phyloP scores from a whole-genome alignment of 441 rosid genomes.

The Pelargonium myrrhifolium region DNA sequence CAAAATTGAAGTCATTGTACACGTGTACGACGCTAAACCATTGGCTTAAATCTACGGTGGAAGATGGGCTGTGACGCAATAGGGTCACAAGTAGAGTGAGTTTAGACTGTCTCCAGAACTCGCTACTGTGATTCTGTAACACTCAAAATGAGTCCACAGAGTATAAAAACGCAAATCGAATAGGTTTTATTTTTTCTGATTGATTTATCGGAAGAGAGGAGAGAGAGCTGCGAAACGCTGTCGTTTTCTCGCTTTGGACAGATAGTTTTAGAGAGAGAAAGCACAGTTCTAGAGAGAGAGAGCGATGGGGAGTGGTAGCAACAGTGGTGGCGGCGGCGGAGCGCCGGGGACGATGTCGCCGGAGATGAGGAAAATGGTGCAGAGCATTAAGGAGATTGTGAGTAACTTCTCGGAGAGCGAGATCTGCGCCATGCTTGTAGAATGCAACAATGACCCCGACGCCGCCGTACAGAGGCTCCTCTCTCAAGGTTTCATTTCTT shows the following conservation, averaged over 20 bases:
- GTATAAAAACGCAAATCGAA: not conserved
- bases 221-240: not conserved
- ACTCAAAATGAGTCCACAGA: conserved; percentile 4
- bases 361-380: conserved; percentile 27
- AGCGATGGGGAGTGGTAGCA: conserved; percentile 29
- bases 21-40: not conserved
- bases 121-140: not conserved
- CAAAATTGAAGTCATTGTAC: not conserved
- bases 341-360: conserved; percentile 19
- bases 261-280: conserved; percentile 13
- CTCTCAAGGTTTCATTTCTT: conserved; percentile 36
- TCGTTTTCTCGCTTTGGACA: not conserved
- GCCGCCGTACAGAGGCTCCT: conserved; percentile 56
- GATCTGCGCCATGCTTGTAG: conserved; percentile 46
- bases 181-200: not conserved
- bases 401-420: conserved; percentile 34
- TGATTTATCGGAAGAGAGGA: conserved; percentile 1
- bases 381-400: conserved; percentile 39
- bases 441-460: conserved; percentile 55
- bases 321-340: conserved; percentile 16
- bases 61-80: not conserved
- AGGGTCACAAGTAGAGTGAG: too few relatives aligned
- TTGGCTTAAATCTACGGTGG: not conserved
- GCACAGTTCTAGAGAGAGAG: conserved; percentile 7
- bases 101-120: not conserved